Evolutionary conservation across 306 rosid species (phyloP).

Genomic region (Inga laurina): DNA sequence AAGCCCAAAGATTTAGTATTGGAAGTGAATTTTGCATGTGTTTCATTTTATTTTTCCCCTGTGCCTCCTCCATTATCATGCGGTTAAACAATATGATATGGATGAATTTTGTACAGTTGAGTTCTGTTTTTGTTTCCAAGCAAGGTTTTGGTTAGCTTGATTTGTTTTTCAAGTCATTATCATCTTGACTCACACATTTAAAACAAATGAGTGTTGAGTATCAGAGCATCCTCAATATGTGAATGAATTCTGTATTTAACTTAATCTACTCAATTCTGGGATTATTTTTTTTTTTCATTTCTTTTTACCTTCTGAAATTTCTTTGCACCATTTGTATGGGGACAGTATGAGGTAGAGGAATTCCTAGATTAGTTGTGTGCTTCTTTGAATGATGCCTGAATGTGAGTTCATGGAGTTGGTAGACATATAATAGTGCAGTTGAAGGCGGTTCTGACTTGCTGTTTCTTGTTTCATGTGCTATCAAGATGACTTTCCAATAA

Average conservation of each 20-base stretch:
- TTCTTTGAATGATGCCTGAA: neutral
- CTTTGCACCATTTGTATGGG: neutral
- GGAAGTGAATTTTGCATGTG: slow-evolving; percentile 10
- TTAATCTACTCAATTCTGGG: neutral
- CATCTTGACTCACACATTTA: slow-evolving; percentile 6
- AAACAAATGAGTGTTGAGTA: neutral
- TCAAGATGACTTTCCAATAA: slow-evolving; percentile 19
- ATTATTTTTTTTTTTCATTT: neutral
- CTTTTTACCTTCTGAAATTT: slow-evolving; percentile 3
- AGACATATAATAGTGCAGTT: neutral
- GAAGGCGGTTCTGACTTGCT: neutral
- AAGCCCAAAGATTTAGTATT: slow-evolving; percentile 36
- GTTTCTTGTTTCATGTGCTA: slow-evolving; percentile 5
- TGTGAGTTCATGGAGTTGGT: slow-evolving; percentile 18
- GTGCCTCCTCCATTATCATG: neutral
- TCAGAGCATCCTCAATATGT: slow-evolving; percentile 1
- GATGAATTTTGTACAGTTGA: neutral
- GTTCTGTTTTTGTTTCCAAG: neutral
- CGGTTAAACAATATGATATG: neutral
- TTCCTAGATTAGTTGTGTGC: slow-evolving; percentile 3
- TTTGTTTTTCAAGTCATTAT: neutral
- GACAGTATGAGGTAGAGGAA: slow-evolving; percentile 6
- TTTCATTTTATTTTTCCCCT: neutral
- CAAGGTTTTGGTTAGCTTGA: slow-evolving; percentile 5
- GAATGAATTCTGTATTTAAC: slow-evolving; percentile 10